Evolutionary conservation across 192 early-diverging fungal genomes (phyloP).

Genomic region (Coemansia sp.): DNA sequence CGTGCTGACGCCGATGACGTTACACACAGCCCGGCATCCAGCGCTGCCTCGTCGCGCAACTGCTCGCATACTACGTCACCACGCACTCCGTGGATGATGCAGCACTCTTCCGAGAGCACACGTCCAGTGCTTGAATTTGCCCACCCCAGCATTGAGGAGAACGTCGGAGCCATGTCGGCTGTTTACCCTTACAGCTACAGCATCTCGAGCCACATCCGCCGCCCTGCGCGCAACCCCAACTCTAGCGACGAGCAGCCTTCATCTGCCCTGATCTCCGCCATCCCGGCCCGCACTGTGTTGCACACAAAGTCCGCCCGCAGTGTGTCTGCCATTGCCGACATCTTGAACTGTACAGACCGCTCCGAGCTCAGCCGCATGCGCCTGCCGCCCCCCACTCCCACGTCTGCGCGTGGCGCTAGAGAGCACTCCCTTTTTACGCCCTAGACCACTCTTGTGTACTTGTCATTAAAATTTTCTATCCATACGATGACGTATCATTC

Average conservation of each 20-base stretch:
- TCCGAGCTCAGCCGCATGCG: conserved; percentile 54
- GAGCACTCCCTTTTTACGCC: conserved; percentile 33
- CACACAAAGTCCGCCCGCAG: conserved; percentile 51
- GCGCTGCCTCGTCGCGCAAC: conserved; percentile 19
- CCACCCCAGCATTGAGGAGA: conserved; percentile 42
- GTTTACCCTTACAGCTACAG: conserved; percentile 53
- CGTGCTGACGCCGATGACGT: background rate
- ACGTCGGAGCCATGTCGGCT: conserved; percentile 42
- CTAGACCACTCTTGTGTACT: conserved; percentile 18
- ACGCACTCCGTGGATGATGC: conserved; percentile 28
- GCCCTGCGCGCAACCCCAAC: conserved; percentile 24
- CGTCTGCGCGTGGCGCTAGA: conserved; percentile 26
- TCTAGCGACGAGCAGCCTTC: conserved; percentile 10
- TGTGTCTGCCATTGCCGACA: conserved; percentile 54
- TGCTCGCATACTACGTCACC: conserved; percentile 27
- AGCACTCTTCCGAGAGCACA: conserved; percentile 4
- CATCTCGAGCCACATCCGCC: conserved; percentile 53
- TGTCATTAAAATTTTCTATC: conserved; percentile 2
- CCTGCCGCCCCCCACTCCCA: conserved; percentile 50
- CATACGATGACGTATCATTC: too few species aligned
- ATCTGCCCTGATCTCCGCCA: conserved; percentile 6
- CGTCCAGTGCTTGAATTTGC: conserved; percentile 19
- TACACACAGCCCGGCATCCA: conserved; percentile 19
- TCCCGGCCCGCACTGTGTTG: conserved; percentile 21
- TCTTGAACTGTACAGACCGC: conserved; percentile 54